Percentiles rank a stretch among this genome's conserved stretches.
phyloP scores from a whole-genome alignment of 768 basidiomycete genomes.

The Tricholoma hemisulphureum region DNA sequence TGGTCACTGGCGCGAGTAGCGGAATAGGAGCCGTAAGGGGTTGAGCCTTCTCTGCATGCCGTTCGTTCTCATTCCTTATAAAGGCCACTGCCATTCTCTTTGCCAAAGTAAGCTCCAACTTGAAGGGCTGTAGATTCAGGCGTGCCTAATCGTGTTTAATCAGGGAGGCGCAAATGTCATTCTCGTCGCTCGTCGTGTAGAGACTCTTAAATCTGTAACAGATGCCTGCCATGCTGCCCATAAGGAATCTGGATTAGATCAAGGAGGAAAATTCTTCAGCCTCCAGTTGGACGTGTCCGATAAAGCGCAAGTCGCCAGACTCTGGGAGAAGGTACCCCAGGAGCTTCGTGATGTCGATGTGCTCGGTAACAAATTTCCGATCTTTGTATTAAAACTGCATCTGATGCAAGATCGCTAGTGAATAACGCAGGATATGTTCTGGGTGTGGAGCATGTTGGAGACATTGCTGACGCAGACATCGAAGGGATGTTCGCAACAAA shows the following conservation, averaged over 20 bases:
- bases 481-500: slow-evolving; percentile 82
- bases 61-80: neutral
- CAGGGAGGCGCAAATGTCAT: slow-evolving; percentile 88
- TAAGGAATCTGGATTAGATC: slow-evolving; percentile 64
- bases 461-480: slow-evolving; percentile 72
- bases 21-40: slow-evolving; percentile 82
- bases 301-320: slow-evolving; percentile 61
- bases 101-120: slow-evolving; percentile 66
- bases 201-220: slow-evolving; percentile 68
- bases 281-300: slow-evolving; percentile 82
- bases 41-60: slow-evolving; percentile 4
- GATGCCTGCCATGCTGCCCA: slow-evolving; percentile 68
- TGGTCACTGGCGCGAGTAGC: slow-evolving; percentile 86
- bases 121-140: neutral
- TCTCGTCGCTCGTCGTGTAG: slow-evolving; percentile 74
- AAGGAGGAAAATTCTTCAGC: slow-evolving; percentile 75
- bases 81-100: slow-evolving; percentile 88
- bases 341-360: slow-evolving; percentile 77
- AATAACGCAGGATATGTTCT: slow-evolving; percentile 85
- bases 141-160: neutral
- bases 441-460: slow-evolving; percentile 84
- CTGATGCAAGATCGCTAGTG: slow-evolving; percentile 30
- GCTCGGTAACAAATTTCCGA: slow-evolving; percentile 56
- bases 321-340: slow-evolving; percentile 70
- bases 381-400: neutral